Base-by-base conservation (phyloP, 106 monocot genomes). In the Apostasia shenzhenica region DNA sequence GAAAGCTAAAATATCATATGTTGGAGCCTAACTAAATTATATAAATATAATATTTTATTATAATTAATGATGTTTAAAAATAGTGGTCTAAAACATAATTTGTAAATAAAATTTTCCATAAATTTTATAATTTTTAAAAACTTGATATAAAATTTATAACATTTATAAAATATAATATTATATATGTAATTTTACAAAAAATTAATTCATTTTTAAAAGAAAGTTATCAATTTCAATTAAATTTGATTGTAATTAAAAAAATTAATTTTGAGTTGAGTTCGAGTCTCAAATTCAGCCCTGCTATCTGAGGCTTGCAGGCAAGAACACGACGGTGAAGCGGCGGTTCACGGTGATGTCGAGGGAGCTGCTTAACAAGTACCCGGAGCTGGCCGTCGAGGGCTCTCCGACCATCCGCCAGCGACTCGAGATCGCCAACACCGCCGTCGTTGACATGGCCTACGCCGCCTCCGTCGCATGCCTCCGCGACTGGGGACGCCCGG, bases 301-400 rank as follows among this genome's bases (percentile, higher is more conserved):
- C 8, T 7, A 54, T 54, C 11, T 54, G 53, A 54, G 53, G 5
- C 53, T 42, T 12, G 0, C 69, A 89, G 90, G 94, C 79, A 94
- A 90, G 80, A 87, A 59, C 37, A 94, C 94, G 2, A 94, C 94
- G 4, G 90, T 94, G 76, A 90, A 84, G 77, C 80, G 81, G 39
- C 80, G 94, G 58, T 94, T 79, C 79, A 79, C 81, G 1, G 90
- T 90, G 26, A 81, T 90, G 82, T 81, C 74, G 6, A 72, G 79
- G 63, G 90, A 94, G 59, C 72, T 94, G 61, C 78, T 94, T 1
- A 68, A 78, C 2, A 80, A 87, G 76, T 81, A 94, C 85, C 94
- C 94, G 13, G 87, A 90, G 52, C 82, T 94, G 4, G 73, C 80
- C 1, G 74, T 40, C 1, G 82, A 87, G 46, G 90, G 87, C 61